A percentile compares a stretch with the other conserved stretches of the same genome.
These are phyloP conservation scores for Triticum turgidum DNA, from an alignment of 176 grass and related monocot species.

Conservation along the genomic window DNA sequence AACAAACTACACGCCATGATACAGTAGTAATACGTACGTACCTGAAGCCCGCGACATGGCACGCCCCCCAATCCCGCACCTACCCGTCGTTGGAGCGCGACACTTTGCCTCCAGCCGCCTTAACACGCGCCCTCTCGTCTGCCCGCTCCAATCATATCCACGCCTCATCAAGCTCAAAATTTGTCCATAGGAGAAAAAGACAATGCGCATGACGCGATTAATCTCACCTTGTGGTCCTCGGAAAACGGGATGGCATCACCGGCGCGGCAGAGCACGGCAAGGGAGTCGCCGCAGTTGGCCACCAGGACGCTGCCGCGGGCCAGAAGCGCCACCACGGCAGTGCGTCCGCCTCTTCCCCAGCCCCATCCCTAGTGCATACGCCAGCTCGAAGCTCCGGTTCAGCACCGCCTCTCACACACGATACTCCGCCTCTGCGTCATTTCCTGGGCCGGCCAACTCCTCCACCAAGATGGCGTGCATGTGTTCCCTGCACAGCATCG, in stretches of 20 bases:
- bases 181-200: too few species aligned
- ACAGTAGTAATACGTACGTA: neutral
- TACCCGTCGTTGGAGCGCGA: neutral
- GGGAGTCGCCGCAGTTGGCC: slow-evolving; percentile 83
- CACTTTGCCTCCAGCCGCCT: neutral
- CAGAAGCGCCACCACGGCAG: slow-evolving; percentile 66
- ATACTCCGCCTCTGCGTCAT: slow-evolving; percentile 11
- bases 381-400: slow-evolving; percentile 38
- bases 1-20: too few species aligned
- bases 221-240: slow-evolving; percentile 75
- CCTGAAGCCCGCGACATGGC: neutral
- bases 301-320: slow-evolving; percentile 43
- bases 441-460: too few species aligned
- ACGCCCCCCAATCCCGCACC: neutral
- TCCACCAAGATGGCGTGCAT: slow-evolving; percentile 60
- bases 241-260: slow-evolving; percentile 51
- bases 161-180: too few species aligned
- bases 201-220: neutral
- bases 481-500: slow-evolving; percentile 54
- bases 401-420: slow-evolving; percentile 15
- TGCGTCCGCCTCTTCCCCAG: slow-evolving; percentile 38
- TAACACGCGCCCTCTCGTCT: neutral
- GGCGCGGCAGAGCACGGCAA: slow-evolving; percentile 67
- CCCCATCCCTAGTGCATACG: neutral
- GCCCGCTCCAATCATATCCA: neutral